Conservation (phyloP, 148 eudicot species). For the Nepenthes mirabilis region DNA sequence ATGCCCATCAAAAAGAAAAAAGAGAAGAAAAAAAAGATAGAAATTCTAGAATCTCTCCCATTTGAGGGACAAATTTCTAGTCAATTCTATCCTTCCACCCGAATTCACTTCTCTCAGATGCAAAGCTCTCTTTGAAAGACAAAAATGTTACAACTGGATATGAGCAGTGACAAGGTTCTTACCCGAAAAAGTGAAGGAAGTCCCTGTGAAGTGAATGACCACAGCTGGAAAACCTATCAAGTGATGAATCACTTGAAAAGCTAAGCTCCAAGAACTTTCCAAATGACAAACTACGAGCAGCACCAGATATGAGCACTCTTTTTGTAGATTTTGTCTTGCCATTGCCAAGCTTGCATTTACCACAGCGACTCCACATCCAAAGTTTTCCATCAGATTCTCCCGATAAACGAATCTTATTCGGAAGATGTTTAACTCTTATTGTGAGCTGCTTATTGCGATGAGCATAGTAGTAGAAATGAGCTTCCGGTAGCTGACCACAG, state of each 20-base stretch:
- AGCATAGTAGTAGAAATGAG: constrained; percentile 69
- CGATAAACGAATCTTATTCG: constrained; percentile 32
- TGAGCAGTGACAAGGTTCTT: constrained; percentile 7
- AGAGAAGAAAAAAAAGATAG: too few relatives aligned
- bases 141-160: not conserved
- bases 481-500: constrained; percentile 59
- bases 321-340: constrained; percentile 54
- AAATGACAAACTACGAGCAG: constrained; percentile 79
- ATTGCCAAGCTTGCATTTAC: constrained; percentile 45
- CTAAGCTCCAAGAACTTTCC: constrained; percentile 96
- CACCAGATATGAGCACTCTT: constrained; percentile 67
- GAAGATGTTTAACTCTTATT: constrained; percentile 51
- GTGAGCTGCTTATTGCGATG: constrained; percentile 88
- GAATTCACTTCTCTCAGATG: not conserved
- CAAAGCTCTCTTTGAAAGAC: not conserved
- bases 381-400: constrained; percentile 65
- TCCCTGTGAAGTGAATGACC: constrained; percentile 86
- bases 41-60: too few relatives aligned
- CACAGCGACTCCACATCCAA: constrained; percentile 99
- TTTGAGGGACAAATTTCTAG: too few relatives aligned
- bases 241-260: constrained; percentile 67
- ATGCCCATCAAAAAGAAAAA: too few relatives aligned
- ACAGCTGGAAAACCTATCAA: constrained; percentile 47
- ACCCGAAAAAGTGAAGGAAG: constrained; percentile 95
- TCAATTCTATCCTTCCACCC: not conserved